Base-by-base conservation (phyloP, 352 stramenopile genomes). In the Phytophthora ohioensis region DNA sequence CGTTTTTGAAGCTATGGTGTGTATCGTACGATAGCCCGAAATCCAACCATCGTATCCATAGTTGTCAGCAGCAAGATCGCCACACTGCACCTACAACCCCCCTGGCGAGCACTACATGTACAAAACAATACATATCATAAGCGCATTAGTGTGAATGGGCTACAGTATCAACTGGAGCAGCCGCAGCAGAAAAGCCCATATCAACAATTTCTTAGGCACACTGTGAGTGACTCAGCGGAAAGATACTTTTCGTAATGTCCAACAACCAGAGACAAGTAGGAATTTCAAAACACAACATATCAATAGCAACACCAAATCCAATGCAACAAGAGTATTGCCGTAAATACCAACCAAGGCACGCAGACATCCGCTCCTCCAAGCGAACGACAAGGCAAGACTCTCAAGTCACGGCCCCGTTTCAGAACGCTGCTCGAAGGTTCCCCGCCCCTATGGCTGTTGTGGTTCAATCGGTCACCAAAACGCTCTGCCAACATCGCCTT, bases 351-450 rank as follows among this genome's bases (percentile, higher is more conserved):
- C 46, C 13, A 53, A 53, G 2, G 1, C 39, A n/a, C 35, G 11
- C 35, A 39, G 35, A 6, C 35, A 11, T 5, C 35, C 41, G 41
- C 46, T 53, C 46, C 43, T 54, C 47, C 21, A 27, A 27, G 21
- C 1, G 21, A 27, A 27, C 7, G 12, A 34, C 30, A 51, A 51
- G 34, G 34, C 34, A n/a, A 11, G 5, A 8, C 39, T 42, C 17
- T 51, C 12, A 30, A 10, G 30, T 42, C 31, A 48, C 31, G 21
- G 7, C 53, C 5, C 53, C 36, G 59, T 53, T 68, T 62, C 51
- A 57, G 64, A 71, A 66, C 46, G 56, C 64, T 66, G 32, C 55
- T 66, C 45, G 64, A 71, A 71, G 46, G 5, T 71, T 71, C 64
- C 38, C 62, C n/a, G 35, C 34, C 10, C 34, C 7, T 17, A 36